Evolutionary conservation across 345 rosid genomes (phyloP).

Genomic region (Pistacia vera): DNA sequence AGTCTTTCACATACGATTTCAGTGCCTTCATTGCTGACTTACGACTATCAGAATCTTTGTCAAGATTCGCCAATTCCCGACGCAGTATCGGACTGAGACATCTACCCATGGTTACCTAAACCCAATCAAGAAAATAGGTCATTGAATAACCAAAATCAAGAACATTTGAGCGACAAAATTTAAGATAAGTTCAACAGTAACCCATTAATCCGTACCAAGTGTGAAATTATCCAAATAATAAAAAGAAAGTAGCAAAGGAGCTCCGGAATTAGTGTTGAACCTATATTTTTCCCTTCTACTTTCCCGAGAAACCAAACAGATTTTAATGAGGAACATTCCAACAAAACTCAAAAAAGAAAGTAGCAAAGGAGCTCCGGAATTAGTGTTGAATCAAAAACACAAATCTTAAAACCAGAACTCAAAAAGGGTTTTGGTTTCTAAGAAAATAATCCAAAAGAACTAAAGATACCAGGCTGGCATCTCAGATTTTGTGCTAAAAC

Average conservation of each 20-base stretch:
- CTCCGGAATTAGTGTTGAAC: too few species aligned
- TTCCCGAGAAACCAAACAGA: background rate
- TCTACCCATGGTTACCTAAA: conserved; percentile 60
- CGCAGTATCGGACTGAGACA: conserved; percentile 70
- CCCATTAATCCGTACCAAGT: background rate
- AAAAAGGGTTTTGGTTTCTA: background rate
- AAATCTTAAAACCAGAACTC: background rate
- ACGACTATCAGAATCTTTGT: conserved; percentile 74
- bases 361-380: background rate
- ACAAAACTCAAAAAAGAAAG: background rate
- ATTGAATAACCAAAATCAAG: background rate
- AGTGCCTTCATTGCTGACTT: conserved; percentile 85
- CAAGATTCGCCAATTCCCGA: conserved; percentile 79
- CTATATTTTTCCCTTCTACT: background rate
- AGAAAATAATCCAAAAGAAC: background rate
- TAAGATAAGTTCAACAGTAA: background rate
- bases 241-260: too few species aligned
- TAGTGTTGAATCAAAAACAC: background rate
- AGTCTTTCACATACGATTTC: conserved; percentile 75
- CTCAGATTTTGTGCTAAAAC: background rate
- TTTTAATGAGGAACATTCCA: background rate
- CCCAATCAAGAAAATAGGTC: background rate
- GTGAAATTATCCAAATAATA: background rate
- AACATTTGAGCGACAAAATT: background rate
- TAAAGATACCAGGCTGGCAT: background rate